Base-by-base conservation (phyloP, 2,329 filamentous ascomycete genomes). In the Calonectria hongkongensis region DNA sequence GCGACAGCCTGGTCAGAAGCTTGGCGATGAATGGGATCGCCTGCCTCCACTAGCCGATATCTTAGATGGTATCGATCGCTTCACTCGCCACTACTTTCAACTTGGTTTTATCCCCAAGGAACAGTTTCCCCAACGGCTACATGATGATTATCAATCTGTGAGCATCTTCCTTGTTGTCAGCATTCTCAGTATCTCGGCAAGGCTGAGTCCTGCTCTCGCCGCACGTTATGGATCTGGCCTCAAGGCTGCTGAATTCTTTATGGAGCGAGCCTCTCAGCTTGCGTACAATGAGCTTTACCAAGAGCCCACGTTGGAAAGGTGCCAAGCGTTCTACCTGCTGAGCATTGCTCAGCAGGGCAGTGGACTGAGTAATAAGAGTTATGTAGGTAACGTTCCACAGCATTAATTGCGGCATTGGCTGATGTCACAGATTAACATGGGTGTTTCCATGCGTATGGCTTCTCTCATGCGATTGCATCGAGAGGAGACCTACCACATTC, bases 331-430 rank as follows among this genome's bases (percentile, higher is more conserved):
- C 72, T 91, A 91, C 74, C 81, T 92, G 4, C 82, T 92, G 18
- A 90, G 89, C 76, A 88, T 92, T 68, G 89, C 89, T 5, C 89
- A 92, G 74, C 89, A 91, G 77, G 89, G 89, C 16, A 89, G 87
- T 66, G 89, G 88, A 0, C 82, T 88, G 74, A 87, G 85, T 48
- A 88, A 89, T 64, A 85, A 84, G 66, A 91, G 89, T 80, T 89
- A 88, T 75, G 89, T 90, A 79, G 78, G 89, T 83, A 25, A 10
- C 21, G 27, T 18, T 5, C 1, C 18, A 28, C 15, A n/a, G 15
- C 18, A 10, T 47, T 3, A 21, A 16, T 27, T 16, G 58, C n/a
- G 25, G 30, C 12, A 4, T 28, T 30, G 9, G 28, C 69, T 74
- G 50, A 74, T 48, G 36, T 25, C 62, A 33, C 68, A 90, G 86